These are phyloP conservation scores for Sesbania bispinosa DNA, from an alignment of 306 rosid genomes.

Conservation along the genomic window DNA sequence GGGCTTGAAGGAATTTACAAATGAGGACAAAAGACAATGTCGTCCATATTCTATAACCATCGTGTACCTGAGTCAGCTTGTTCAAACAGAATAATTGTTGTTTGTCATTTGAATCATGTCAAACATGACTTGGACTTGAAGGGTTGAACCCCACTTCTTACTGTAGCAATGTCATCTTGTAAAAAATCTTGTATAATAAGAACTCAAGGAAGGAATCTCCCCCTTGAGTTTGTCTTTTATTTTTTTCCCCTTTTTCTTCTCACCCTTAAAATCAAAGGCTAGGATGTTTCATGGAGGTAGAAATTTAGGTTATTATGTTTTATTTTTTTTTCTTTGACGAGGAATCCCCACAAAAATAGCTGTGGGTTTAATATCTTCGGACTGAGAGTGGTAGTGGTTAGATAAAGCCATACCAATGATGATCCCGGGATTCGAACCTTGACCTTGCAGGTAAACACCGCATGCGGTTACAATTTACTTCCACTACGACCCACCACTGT, in stretches of 20 bases:
- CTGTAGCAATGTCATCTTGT: not conserved
- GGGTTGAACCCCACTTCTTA: slow-evolving; percentile 8
- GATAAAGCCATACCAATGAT: too few relatives aligned
- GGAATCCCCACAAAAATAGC: too few relatives aligned
- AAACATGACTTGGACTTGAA: not conserved
- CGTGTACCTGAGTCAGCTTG: slow-evolving; percentile 34
- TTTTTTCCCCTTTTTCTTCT: not conserved
- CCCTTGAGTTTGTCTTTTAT: not conserved
- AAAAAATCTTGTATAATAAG: not conserved
- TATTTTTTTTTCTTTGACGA: too few relatives aligned
- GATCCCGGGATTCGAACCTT: too few relatives aligned
- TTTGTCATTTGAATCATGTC: slow-evolving; percentile 8
- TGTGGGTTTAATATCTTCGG: too few relatives aligned
- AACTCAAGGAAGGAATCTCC: not conserved
- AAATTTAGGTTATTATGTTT: not conserved
- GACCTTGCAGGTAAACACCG: too few relatives aligned
- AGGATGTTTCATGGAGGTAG: not conserved
- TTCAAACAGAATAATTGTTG: not conserved
- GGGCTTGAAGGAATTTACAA: not conserved
- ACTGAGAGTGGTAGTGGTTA: too few relatives aligned
- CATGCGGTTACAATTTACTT: too few relatives aligned
- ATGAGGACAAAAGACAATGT: slow-evolving; percentile 15
- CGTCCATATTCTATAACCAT: slow-evolving; percentile 10
- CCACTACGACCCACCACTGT: too few relatives aligned
- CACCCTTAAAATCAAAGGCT: not conserved